Evolutionary conservation across 768 basidiomycete species (phyloP).

Genomic region (Kwoniella sp.): DNA sequence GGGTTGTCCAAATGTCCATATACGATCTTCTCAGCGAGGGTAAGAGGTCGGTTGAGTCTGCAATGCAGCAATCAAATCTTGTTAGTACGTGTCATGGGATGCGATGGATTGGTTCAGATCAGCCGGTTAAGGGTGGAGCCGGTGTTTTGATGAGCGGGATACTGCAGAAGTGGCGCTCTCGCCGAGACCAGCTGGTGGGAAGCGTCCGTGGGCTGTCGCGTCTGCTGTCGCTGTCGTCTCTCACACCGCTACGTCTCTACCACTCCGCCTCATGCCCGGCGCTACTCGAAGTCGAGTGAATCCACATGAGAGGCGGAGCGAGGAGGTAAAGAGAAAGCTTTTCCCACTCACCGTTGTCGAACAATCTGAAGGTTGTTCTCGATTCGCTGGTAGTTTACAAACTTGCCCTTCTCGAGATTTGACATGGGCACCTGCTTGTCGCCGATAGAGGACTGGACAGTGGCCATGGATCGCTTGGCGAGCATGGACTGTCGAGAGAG

Average conservation of each 20-base stretch:
- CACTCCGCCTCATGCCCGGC: too few relatives aligned
- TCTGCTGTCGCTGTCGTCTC: too few relatives aligned
- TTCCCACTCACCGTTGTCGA: constrained; percentile 69
- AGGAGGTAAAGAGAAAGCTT: constrained; percentile 60
- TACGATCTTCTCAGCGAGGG: constrained; percentile 92
- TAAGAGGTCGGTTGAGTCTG: constrained; percentile 85
- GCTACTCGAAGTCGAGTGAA: too few relatives aligned
- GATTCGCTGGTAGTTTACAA: constrained; percentile 68
- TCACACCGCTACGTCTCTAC: too few relatives aligned
- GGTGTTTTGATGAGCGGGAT: constrained; percentile 5
- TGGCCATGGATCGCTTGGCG: constrained; percentile 44
- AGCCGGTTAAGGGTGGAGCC: constrained; percentile 16
- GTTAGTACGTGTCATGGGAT: background rate
- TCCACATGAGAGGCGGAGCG: background rate
- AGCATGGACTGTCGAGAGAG: constrained; percentile 35
- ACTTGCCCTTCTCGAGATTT: constrained; percentile 56
- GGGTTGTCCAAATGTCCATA: constrained; percentile 98
- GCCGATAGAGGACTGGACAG: constrained; percentile 46
- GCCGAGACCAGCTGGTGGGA: background rate
- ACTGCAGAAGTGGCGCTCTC: constrained; percentile 4
- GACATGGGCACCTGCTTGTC: constrained; percentile 59
- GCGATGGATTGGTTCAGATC: background rate
- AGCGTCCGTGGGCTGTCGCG: too few relatives aligned
- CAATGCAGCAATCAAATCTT: background rate
- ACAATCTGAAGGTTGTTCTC: constrained; percentile 93